Evolutionary conservation across 805 yeast species (phyloP).

Genomic region (Nakazawaea ishiwadae): DNA sequence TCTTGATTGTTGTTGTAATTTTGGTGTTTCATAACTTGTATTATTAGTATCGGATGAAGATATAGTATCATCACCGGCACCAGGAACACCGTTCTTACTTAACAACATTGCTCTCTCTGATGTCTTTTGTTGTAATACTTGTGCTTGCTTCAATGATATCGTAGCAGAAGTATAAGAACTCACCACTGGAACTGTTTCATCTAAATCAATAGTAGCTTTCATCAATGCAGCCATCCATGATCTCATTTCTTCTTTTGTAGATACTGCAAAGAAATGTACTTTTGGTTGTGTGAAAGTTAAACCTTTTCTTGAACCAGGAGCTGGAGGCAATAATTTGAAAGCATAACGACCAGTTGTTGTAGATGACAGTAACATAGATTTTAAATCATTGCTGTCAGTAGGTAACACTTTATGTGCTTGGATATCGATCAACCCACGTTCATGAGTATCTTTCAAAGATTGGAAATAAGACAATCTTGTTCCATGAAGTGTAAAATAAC

Average conservation of each 20-base stretch:
- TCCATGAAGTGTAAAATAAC: slow-evolving; percentile 85
- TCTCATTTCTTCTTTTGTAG: slow-evolving; percentile 85
- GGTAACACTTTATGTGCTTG: slow-evolving; percentile 92
- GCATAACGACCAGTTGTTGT: slow-evolving; percentile 93
- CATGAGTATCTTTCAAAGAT: slow-evolving; percentile 71
- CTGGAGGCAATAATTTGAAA: slow-evolving; percentile 92
- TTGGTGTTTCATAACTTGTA: slow-evolving; percentile 17
- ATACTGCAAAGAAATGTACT: slow-evolving; percentile 94
- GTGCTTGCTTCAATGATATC: slow-evolving; percentile 80
- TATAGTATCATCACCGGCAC: not conserved
- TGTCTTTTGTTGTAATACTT: slow-evolving; percentile 70
- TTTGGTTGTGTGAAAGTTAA: slow-evolving; percentile 95
- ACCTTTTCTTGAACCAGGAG: slow-evolving; percentile 94
- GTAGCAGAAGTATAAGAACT: slow-evolving; percentile 96
- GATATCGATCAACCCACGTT: slow-evolving; percentile 91
- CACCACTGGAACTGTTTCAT: slow-evolving; percentile 86
- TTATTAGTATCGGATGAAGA: slow-evolving; percentile 12
- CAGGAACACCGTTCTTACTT: slow-evolving; percentile 33
- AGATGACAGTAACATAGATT: slow-evolving; percentile 85
- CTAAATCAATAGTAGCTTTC: slow-evolving; percentile 95
- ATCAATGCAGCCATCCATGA: slow-evolving; percentile 92
- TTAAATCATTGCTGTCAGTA: slow-evolving; percentile 72
- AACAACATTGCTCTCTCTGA: slow-evolving; percentile 47
- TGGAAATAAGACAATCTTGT: slow-evolving; percentile 88
- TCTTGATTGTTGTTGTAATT: slow-evolving; percentile 18